These are phyloP conservation scores for Yarrowia keelungensis DNA, from an alignment of 805 yeast genomes.

Conservation along the genomic window DNA sequence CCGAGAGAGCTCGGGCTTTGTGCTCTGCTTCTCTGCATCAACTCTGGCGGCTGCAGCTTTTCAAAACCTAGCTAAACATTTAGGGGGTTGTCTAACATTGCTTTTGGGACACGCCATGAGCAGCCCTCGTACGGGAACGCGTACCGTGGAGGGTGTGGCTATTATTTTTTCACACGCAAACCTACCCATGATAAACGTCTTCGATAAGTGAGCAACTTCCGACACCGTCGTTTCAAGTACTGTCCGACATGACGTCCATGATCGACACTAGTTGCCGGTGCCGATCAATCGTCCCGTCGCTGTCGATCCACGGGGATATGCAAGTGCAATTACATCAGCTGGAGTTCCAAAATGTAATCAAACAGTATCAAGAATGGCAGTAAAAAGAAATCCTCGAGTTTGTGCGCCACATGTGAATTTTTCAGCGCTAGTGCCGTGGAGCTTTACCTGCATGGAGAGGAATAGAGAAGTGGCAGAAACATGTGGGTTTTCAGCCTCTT, in stretches of 20 bases:
- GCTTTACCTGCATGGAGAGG: neutral
- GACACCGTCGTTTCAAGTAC: neutral
- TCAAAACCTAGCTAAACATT: neutral
- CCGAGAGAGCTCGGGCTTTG: neutral
- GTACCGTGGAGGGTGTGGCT: neutral
- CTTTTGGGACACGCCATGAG: neutral
- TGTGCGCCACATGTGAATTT: neutral
- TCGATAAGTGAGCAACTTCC: conserved; percentile 2
- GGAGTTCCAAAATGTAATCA: neutral
- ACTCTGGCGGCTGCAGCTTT: conserved; percentile 1
- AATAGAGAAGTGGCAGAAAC: too few relatives aligned
- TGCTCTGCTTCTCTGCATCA: neutral
- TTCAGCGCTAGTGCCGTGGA: neutral
- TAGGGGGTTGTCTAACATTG: conserved; percentile 1
- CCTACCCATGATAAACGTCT: neutral
- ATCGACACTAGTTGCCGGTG: neutral
- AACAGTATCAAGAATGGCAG: neutral
- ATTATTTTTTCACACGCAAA: neutral
- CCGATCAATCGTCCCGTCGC: conserved; percentile 13
- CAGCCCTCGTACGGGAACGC: conserved; percentile 10
- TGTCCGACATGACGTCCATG: neutral
- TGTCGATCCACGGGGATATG: neutral
- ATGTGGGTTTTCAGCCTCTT: neutral
- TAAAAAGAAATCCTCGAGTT: neutral
- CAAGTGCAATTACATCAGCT: too few relatives aligned